Conservation (phyloP, 2,329 filamentous ascomycete genomes). For the Fusarium sp. region DNA sequence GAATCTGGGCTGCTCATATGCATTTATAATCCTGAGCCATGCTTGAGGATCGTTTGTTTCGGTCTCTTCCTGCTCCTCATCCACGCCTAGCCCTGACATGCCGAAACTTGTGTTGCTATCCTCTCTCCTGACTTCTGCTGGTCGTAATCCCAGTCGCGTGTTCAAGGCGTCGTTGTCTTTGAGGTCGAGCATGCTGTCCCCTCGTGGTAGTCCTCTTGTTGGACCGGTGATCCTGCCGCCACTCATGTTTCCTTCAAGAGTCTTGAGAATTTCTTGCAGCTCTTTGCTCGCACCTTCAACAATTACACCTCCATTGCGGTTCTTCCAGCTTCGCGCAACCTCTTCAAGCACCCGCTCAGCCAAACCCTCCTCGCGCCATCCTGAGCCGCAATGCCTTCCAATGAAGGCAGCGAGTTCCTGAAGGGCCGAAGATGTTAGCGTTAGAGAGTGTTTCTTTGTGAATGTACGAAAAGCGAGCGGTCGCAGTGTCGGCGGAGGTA, state of each 20-base stretch:
- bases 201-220: conserved; percentile 64
- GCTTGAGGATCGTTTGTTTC: conserved; percentile 76
- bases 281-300: conserved; percentile 84
- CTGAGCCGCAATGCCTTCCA: conserved; percentile 92
- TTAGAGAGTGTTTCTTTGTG: conserved; percentile 97
- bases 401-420: conserved; percentile 90
- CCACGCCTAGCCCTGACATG: conserved; percentile 65
- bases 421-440: conserved; percentile 87
- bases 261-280: conserved; percentile 85
- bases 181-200: conserved; percentile 73
- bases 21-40: conserved; percentile 86
- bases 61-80: conserved; percentile 70
- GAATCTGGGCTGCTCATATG: conserved; percentile 87
- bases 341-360: conserved; percentile 95
- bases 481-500: conserved; percentile 87
- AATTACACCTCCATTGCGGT: conserved; percentile 87
- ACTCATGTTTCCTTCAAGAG: conserved; percentile 87
- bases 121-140: conserved; percentile 63
- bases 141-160: conserved; percentile 68
- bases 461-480: conserved; percentile 95
- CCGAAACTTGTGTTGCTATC: conserved; percentile 77
- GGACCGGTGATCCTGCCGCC: conserved; percentile 77
- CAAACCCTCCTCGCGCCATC: conserved; percentile 95
- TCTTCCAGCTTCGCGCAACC: conserved; percentile 92
- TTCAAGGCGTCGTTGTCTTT: conserved; percentile 66